phyloP scores from a whole-genome alignment of 225 moss, liverwort and hornwort species.

The Pseudisothecium myosuroides region DNA sequence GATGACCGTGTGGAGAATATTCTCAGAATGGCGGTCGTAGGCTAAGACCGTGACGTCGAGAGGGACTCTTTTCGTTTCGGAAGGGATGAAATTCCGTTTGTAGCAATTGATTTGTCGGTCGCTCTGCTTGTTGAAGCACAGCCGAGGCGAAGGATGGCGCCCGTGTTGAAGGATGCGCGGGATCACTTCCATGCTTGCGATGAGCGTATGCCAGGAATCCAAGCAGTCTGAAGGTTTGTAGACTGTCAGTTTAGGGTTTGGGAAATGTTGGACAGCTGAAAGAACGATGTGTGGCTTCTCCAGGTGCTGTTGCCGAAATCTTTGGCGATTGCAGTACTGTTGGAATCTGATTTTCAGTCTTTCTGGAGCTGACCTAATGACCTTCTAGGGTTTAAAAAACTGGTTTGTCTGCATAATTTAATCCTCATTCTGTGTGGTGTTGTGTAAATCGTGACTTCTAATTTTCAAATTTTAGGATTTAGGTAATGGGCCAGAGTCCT shows the following conservation, averaged over 20 bases:
- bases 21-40: not conserved
- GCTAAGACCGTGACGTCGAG: not conserved
- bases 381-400: not conserved
- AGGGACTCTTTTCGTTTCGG: not conserved
- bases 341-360: not conserved
- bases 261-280: not conserved
- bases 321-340: not conserved
- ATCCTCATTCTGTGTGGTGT: not conserved
- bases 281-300: not conserved
- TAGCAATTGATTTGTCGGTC: not conserved
- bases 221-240: not conserved
- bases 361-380: not conserved
- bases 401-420: not conserved
- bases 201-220: constrained; percentile 41
- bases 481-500: not conserved
- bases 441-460: not conserved
- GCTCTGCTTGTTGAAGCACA: too few species aligned
- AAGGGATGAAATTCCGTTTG: not conserved
- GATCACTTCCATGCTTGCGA: constrained; percentile 23
- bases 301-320: not conserved
- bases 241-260: not conserved
- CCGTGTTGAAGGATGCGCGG: constrained; percentile 19
- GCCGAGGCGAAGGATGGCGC: constrained; percentile 11
- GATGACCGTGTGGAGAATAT: not conserved
- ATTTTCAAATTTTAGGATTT: not conserved